Conservation (phyloP, 108 stramenopile species). For the Pseudonitzschia multiseries region DNA sequence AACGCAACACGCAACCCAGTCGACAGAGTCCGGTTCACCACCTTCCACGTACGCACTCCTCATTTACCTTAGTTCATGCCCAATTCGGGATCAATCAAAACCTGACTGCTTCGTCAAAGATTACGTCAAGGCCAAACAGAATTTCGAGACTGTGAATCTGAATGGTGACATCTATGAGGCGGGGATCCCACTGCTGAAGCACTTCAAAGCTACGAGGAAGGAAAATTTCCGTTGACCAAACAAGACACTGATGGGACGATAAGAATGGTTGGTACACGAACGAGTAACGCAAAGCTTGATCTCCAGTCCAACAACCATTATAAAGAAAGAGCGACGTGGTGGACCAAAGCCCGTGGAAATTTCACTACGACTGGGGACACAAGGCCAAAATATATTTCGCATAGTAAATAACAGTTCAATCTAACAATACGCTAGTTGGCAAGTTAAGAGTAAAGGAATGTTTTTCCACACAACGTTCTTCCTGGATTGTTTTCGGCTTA, state of each 20-base stretch:
- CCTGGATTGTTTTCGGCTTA: slow-evolving; percentile 14
- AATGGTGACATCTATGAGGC: background rate
- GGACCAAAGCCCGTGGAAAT: background rate
- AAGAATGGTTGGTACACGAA: background rate
- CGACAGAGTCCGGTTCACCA: too few species aligned
- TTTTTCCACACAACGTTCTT: too few species aligned
- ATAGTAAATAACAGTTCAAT: background rate
- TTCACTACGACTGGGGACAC: background rate
- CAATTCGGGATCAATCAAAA: background rate
- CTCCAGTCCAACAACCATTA: background rate
- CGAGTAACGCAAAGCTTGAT: background rate
- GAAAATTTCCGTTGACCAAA: background rate
- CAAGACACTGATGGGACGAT: background rate
- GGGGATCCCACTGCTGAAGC: background rate
- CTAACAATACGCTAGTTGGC: too few species aligned
- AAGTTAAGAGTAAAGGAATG: too few species aligned
- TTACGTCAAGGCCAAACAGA: background rate
- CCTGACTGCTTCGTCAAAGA: background rate
- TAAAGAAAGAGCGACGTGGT: background rate
- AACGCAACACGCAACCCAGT: background rate
- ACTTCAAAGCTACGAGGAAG: background rate
- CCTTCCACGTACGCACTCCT: too few species aligned
- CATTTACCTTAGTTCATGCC: background rate
- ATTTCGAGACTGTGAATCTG: background rate
- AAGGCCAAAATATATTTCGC: background rate